Conservation (phyloP, 179 eudicot genomes). For the Vitellaria paradoxa region DNA sequence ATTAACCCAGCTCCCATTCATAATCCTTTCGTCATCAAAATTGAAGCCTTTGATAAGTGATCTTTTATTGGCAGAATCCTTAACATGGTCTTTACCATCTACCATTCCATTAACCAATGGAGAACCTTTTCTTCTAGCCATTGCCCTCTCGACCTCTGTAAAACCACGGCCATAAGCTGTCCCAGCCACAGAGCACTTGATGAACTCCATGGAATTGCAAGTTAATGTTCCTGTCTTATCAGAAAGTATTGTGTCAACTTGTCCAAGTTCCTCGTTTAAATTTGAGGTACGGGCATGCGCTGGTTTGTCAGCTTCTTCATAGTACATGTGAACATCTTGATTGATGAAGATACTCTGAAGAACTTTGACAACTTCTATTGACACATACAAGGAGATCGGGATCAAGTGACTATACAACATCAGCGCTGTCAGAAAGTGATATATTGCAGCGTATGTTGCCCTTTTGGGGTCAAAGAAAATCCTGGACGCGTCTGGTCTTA, state of each 20-base stretch:
- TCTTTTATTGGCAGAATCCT: constrained; percentile 19
- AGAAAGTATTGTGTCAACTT: constrained; percentile 84
- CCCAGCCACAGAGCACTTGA: constrained; percentile 88
- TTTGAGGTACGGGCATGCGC: constrained; percentile 95
- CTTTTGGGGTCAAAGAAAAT: constrained; percentile 54
- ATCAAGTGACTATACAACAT: constrained; percentile 79
- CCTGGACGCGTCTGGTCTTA: constrained; percentile 54
- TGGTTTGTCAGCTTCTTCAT: constrained; percentile 86
- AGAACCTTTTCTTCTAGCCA: constrained; percentile 77
- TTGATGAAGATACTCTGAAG: constrained; percentile 81
- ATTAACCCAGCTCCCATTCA: constrained; percentile 74
- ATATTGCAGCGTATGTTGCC: constrained; percentile 52
- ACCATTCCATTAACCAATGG: constrained; percentile 32
- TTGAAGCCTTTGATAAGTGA: constrained; percentile 72
- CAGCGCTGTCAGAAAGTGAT: constrained; percentile 75
- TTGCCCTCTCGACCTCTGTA: constrained; percentile 88
- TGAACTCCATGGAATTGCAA: constrained; percentile 93
- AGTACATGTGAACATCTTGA: constrained; percentile 72
- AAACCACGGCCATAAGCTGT: constrained; percentile 81
- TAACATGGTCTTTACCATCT: constrained; percentile 25
- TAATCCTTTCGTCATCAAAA: constrained; percentile 75
- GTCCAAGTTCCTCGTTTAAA: constrained; percentile 93
- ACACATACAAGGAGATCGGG: constrained; percentile 88
- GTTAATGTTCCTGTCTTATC: constrained; percentile 95
- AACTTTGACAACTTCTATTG: constrained; percentile 87